Evolutionary conservation across 2,329 filamentous ascomycete species (phyloP).

Genomic region (Juglanconis oblonga): DNA sequence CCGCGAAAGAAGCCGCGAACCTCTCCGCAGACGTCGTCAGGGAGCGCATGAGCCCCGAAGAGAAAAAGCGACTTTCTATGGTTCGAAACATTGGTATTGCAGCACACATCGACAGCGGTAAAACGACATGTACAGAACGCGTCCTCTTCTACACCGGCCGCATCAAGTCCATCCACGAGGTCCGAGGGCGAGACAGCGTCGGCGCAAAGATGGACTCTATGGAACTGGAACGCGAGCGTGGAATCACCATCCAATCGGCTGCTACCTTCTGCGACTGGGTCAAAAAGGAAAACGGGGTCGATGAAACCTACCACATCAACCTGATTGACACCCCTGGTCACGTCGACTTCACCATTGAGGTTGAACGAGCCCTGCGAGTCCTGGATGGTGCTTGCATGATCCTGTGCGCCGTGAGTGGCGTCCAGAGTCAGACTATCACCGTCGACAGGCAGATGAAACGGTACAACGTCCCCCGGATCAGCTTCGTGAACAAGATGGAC

Average conservation of each 20-base stretch:
- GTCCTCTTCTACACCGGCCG: slow-evolving; percentile 97
- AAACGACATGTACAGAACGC: slow-evolving; percentile 94
- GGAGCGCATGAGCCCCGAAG: slow-evolving; percentile 75
- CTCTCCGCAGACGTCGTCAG: slow-evolving; percentile 62
- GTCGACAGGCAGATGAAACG: slow-evolving; percentile 98
- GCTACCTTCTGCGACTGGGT: slow-evolving; percentile 98
- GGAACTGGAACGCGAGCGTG: slow-evolving; percentile 97
- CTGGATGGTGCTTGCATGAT: slow-evolving; percentile 98
- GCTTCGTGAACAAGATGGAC: slow-evolving; percentile 99
- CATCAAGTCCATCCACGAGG: slow-evolving; percentile 96
- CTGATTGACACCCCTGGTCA: slow-evolving; percentile 98
- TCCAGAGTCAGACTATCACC: slow-evolving; percentile 97
- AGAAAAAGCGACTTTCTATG: slow-evolving; percentile 72
- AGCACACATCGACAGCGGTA: slow-evolving; percentile 97
- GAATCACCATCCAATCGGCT: slow-evolving; percentile 97
- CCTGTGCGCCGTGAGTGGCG: slow-evolving; percentile 92
- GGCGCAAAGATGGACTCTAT: slow-evolving; percentile 99
- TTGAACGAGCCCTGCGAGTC: slow-evolving; percentile 90
- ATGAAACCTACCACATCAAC: slow-evolving; percentile 95
- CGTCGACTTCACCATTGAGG: slow-evolving; percentile 99
- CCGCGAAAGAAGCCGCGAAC: slow-evolving; percentile 52
- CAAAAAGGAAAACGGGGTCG: slow-evolving; percentile 78
- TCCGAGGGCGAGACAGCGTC: slow-evolving; percentile 88
- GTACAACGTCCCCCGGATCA: slow-evolving; percentile 93
- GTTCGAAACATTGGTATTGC: slow-evolving; percentile 98